Base-by-base conservation (phyloP, 257 asterid species). In the Asclepias syriaca region DNA sequence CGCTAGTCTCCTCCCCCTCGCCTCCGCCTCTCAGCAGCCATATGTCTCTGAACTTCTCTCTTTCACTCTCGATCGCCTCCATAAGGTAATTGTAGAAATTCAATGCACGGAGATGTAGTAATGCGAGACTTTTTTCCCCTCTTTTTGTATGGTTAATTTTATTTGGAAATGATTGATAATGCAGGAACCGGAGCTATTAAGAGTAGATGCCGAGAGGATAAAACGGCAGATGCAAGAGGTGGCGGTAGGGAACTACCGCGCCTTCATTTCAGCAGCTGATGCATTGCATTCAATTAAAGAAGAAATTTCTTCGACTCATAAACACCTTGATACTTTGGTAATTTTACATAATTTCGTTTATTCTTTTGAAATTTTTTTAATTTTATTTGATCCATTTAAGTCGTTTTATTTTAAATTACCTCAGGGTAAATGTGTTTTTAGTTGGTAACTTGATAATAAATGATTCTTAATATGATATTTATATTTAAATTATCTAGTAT, bases 211-310 rank as follows among this genome's bases (percentile, higher is more conserved):
- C 39, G 97, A 94, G 91, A 88, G 98, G 75, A 91, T 89, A 74
- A 91, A 87, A 86, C 83, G 97, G 81, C 98, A 94, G 91, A 94
- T 94, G 98, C 97, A 91, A 82, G 97, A 94, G 93, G 96, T 94
- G 82, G 96, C 98, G 40, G 97, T 91, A 78, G 96, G 90, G 58
- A 91, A 91, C 78, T 91, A 91, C 77, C 95, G 97, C 3, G 96
- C 96, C 12, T 91, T 94, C 77, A 87, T 94, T 74, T 89, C 93
- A 18, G 93, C 97, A 34, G 96, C 96, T 53, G 97, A 94, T 79
- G 98, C 98, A 9, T 69, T 94, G 87, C 89, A 83, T 70, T 90
- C 90, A 77, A 85, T 91, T 78, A 87, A 93, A 32, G 90, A 85
- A 70, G 96, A 94, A 84, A 96, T 94, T 82, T 79, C 96, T 64